Conservation (phyloP, 768 basidiomycete species). For the Pulveroboletus frians region DNA sequence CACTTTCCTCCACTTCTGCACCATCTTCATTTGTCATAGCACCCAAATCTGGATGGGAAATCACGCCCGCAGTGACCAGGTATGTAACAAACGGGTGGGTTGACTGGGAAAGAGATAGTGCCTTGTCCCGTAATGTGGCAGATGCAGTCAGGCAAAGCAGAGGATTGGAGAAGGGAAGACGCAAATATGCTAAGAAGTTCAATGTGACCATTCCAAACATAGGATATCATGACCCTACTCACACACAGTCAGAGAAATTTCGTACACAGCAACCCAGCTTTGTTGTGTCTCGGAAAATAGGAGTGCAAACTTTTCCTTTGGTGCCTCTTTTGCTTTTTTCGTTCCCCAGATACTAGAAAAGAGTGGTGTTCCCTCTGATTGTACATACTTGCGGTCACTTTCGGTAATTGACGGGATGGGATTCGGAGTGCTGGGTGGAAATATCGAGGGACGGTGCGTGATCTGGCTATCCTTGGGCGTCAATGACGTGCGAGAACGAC, state of each 20-base stretch:
- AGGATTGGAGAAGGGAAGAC: slow-evolving; percentile 64
- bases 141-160: slow-evolving; percentile 81
- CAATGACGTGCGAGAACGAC: slow-evolving; percentile 54
- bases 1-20: slow-evolving; percentile 35
- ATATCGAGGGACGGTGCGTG: slow-evolving; percentile 55
- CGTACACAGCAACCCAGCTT: slow-evolving; percentile 78
- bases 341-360: slow-evolving; percentile 69
- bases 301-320: slow-evolving; percentile 56
- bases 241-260: slow-evolving; percentile 76
- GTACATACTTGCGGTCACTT: slow-evolving; percentile 70
- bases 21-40: slow-evolving; percentile 5
- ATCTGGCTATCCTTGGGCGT: slow-evolving; percentile 32
- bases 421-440: slow-evolving; percentile 80
- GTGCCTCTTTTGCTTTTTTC: slow-evolving; percentile 42
- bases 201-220: background rate
- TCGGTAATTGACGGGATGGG: slow-evolving; percentile 73
- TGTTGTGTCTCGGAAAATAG: slow-evolving; percentile 57
- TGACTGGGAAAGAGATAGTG: slow-evolving; percentile 43
- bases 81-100: slow-evolving; percentile 31
- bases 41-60: slow-evolving; percentile 11
- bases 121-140: slow-evolving; percentile 81
- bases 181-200: slow-evolving; percentile 57
- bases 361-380: slow-evolving; percentile 71
- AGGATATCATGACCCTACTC: slow-evolving; percentile 30
- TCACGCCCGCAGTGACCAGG: slow-evolving; percentile 14